A percentile compares a stretch with the other conserved stretches of the same genome.
Conservation (phyloP, 2,329 filamentous ascomycete genomes). For the Dothiorella sarmentorum region DNA sequence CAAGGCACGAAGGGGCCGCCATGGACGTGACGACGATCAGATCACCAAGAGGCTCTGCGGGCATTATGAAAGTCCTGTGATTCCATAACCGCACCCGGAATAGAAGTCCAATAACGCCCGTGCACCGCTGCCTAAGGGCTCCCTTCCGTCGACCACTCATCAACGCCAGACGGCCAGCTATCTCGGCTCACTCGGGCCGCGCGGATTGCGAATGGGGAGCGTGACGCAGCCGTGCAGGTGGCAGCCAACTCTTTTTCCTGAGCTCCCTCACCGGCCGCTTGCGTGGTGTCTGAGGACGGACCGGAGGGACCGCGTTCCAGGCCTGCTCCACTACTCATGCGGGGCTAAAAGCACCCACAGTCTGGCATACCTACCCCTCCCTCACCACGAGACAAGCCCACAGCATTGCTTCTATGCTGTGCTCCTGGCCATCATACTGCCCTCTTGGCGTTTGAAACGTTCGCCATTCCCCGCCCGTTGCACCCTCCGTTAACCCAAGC, state of each 20-base stretch:
- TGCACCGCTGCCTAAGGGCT: background rate
- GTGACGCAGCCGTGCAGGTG: background rate
- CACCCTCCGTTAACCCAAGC: background rate
- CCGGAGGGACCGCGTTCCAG: background rate
- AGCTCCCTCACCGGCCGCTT: background rate
- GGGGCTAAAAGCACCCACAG: background rate
- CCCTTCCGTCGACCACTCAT: background rate
- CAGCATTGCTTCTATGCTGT: background rate
- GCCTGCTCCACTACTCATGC: constrained; percentile 10
- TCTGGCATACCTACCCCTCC: too few species aligned
- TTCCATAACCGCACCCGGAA: background rate
- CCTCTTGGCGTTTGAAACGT: constrained; percentile 10
- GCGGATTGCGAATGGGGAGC: background rate
- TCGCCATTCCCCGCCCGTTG: background rate
- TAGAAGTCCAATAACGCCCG: background rate
- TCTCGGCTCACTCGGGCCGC: constrained; percentile 9
- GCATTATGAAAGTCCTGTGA: constrained; percentile 16
- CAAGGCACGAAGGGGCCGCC: background rate
- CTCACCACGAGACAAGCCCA: background rate
- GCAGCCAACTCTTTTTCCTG: background rate
- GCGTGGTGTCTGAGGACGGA: background rate
- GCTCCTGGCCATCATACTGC: background rate
- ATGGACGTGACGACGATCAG: background rate
- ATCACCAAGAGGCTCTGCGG: constrained; percentile 1
- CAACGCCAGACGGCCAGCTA: background rate